A percentile compares a stretch with the other conserved stretches of the same genome.
These are phyloP conservation scores for Austroboletus niveus DNA, from an alignment of 1,284 basidiomycete genomes.

Conservation along the genomic window DNA sequence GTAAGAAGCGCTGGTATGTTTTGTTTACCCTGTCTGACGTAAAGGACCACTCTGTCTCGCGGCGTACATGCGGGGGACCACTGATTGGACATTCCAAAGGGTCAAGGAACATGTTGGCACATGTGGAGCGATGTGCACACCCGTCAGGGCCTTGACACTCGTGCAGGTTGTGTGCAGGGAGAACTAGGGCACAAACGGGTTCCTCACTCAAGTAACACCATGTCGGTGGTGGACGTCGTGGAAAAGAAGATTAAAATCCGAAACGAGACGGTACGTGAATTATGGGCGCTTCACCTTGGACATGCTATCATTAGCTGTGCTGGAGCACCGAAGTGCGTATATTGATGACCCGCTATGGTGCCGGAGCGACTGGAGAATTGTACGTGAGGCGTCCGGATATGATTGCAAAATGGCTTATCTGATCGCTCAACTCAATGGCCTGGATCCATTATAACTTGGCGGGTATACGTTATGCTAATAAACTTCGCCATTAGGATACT, in stretches of 20 bases:
- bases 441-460: constrained; percentile 2
- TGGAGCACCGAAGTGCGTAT: background rate
- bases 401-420: constrained; percentile 5
- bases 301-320: constrained; percentile 1
- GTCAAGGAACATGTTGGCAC: constrained; percentile 7
- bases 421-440: background rate
- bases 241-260: background rate
- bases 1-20: background rate
- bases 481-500: constrained; percentile 7
- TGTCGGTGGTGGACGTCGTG: constrained; percentile 1
- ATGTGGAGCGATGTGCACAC: constrained; percentile 1
- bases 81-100: background rate
- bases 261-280: background rate
- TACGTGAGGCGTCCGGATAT: background rate
- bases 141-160: constrained; percentile 2
- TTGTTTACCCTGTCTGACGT: constrained; percentile 14
- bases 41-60: constrained; percentile 1
- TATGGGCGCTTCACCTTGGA: background rate
- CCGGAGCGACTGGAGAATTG: background rate
- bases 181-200: background rate
- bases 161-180: background rate
- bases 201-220: background rate
- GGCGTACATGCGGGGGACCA: constrained; percentile 1
- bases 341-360: background rate
- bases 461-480: constrained; percentile 9